Conservation (phyloP, 768 basidiomycete genomes). For the Lactifluus hygrophoroides region DNA sequence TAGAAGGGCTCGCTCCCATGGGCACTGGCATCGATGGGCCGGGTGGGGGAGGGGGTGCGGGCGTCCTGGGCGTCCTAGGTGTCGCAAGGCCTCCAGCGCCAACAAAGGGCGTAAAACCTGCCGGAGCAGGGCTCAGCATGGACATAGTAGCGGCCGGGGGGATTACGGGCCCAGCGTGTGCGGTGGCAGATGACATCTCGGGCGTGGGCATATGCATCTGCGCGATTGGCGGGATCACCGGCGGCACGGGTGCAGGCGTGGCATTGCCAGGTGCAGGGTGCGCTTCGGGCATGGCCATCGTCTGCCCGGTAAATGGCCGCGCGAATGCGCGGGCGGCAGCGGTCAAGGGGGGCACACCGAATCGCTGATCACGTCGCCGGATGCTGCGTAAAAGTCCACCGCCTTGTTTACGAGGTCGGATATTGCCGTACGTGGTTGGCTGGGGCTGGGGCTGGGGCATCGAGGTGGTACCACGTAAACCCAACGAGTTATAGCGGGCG, state of each 20-base stretch:
- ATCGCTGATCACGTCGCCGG: not conserved
- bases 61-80: not conserved
- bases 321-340: not conserved
- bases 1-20: not conserved
- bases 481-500: constrained; percentile 25
- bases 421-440: not conserved
- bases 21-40: not conserved
- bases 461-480: not conserved
- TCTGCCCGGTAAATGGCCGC: not conserved
- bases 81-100: not conserved
- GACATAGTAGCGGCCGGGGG: not conserved
- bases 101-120: constrained; percentile 13
- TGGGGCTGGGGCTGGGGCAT: not conserved
- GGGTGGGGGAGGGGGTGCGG: not conserved
- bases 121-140: constrained; percentile 3
- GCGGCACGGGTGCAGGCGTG: not conserved
- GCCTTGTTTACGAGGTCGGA: constrained; percentile 1
- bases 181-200: not conserved
- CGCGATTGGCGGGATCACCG: not conserved
- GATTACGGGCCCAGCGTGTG: constrained; percentile 3
- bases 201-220: constrained; percentile 16
- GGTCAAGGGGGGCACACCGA: not conserved
- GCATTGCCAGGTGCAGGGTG: not conserved
- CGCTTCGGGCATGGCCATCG: constrained; percentile 10
- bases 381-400: not conserved